Conservation (phyloP, 148 eudicot genomes). For the Vaccinium darrowii region DNA sequence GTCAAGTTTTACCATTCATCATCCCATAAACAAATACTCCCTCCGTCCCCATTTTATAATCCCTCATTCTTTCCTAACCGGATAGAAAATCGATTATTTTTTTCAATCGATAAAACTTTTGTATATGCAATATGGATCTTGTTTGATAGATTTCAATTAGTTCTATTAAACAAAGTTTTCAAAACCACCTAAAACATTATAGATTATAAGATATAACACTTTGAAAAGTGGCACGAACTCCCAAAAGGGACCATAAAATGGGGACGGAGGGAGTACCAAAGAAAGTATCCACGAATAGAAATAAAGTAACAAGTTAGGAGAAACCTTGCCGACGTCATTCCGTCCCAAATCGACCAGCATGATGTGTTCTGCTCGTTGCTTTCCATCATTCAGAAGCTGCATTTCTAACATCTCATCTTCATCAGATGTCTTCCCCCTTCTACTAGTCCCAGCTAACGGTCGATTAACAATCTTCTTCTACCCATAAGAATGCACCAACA, state of each 20-base stretch:
- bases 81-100: no score
- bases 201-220: no score
- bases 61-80: no score
- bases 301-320: not conserved
- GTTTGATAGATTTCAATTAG: no score
- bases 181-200: no score
- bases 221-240: no score
- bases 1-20: not conserved
- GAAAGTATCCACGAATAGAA: not conserved
- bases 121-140: no score
- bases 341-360: constrained; percentile 59
- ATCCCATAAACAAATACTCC: not conserved
- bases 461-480: constrained; percentile 49
- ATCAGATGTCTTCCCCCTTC: constrained; percentile 44
- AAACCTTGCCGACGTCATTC: constrained; percentile 61
- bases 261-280: not conserved
- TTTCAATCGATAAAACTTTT: no score
- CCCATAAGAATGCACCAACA: constrained; percentile 13
- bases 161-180: no score
- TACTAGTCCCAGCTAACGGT: constrained; percentile 54
- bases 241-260: no score
- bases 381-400: constrained; percentile 43
- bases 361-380: constrained; percentile 57
- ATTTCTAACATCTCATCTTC: constrained; percentile 39
- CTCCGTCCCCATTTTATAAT: no score